Conservation (phyloP, 768 basidiomycete genomes). For the Gelatoporia subvermispora region DNA sequence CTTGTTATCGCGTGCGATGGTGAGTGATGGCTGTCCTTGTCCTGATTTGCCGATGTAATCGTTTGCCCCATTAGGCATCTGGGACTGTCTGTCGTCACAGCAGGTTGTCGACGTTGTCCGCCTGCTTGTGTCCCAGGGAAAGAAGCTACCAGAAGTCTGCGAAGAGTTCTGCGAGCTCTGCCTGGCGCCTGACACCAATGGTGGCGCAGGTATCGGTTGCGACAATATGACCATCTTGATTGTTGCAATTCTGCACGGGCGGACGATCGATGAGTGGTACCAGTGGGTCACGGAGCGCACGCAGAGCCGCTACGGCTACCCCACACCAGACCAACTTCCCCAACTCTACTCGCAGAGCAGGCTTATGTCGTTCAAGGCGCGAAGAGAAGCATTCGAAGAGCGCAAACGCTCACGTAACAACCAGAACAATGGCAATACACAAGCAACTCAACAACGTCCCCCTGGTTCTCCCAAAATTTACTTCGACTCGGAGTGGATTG, state of each 20-base stretch:
- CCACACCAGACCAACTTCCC: constrained; percentile 71
- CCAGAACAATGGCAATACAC: too few species aligned
- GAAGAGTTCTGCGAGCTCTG: constrained; percentile 91
- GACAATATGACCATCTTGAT: constrained; percentile 99
- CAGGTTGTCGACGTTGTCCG: constrained; percentile 89
- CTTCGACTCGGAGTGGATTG: too few species aligned
- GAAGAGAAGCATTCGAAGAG: constrained; percentile 52
- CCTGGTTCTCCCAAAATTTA: too few species aligned
- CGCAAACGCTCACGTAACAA: constrained; percentile 28
- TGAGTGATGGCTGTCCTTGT: constrained; percentile 30
- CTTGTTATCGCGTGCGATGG: constrained; percentile 97
- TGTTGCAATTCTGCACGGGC: constrained; percentile 81
- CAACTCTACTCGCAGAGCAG: constrained; percentile 70
- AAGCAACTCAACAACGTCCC: too few species aligned
- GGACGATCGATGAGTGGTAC: constrained; percentile 91
- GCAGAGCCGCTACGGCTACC: constrained; percentile 66
- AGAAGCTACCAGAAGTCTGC: constrained; percentile 75
- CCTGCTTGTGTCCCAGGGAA: constrained; percentile 73
- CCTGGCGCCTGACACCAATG: constrained; percentile 88
- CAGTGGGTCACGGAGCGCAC: constrained; percentile 84
- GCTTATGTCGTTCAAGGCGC: constrained; percentile 56
- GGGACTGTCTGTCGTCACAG: constrained; percentile 95
- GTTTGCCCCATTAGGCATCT: constrained; percentile 65
- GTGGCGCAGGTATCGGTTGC: constrained; percentile 90
- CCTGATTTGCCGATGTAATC: constrained; percentile 8